Evolutionary conservation across 139 green algal species (phyloP).

Genomic region (Zygnema circumcarinatum): DNA sequence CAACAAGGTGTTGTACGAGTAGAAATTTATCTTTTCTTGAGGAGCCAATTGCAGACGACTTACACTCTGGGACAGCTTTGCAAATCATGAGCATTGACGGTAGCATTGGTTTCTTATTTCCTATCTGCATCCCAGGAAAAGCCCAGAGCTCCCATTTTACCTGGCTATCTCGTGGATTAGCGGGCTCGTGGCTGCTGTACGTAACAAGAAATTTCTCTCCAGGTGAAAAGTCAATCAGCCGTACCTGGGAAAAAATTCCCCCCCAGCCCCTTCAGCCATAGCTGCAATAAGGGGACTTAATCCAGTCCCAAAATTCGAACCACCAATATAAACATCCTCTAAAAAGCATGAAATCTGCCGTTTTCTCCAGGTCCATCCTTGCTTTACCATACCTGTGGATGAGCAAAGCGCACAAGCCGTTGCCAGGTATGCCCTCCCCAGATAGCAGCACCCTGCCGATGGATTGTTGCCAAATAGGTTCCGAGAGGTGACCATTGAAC

Average conservation of each 20-base stretch:
- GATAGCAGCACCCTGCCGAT: constrained; percentile 85
- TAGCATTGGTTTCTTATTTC: no score
- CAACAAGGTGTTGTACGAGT: no score
- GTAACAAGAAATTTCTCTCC: constrained; percentile 87
- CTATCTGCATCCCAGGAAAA: no score
- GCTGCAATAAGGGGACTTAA: no score
- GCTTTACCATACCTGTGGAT: constrained; percentile 64
- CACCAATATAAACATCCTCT: background rate
- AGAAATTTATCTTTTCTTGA: no score
- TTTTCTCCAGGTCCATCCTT: no score
- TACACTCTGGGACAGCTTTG: no score
- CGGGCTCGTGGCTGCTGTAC: constrained; percentile 75
- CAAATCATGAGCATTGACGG: no score
- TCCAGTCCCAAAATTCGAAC: constrained; percentile 33
- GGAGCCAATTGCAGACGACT: background rate
- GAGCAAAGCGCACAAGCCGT: constrained; percentile 74
- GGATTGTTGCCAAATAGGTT: constrained; percentile 84
- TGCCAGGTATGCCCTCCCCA: constrained; percentile 87
- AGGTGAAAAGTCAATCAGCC: constrained; percentile 86
- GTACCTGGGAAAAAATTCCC: constrained; percentile 68
- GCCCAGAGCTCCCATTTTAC: no score
- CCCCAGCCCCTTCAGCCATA: no score
- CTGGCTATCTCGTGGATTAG: constrained; percentile 70
- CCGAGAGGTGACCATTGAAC: constrained; percentile 90
- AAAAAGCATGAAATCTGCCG: no score